Conservation (phyloP, 2,329 filamentous ascomycete genomes). For the Capronia americana region DNA sequence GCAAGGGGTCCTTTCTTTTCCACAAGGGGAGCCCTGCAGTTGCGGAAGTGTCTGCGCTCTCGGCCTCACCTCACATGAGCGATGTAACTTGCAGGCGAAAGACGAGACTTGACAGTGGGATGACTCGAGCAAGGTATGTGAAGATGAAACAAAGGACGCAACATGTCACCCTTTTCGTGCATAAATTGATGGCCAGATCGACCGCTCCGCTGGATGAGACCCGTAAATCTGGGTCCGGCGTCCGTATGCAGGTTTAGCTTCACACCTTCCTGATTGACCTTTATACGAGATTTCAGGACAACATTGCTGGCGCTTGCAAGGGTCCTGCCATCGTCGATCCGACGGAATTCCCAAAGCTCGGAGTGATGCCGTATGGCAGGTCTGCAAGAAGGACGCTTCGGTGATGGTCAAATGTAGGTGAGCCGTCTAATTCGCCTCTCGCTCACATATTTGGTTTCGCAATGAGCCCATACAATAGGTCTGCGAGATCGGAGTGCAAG, state of each 20-base stretch:
- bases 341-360: background rate
- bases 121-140: background rate
- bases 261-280: slow-evolving; percentile 7
- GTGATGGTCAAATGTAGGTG: background rate
- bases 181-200: slow-evolving; percentile 7
- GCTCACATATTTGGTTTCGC: no score
- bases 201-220: background rate
- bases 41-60: background rate
- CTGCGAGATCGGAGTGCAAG: background rate
- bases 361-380: background rate
- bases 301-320: background rate
- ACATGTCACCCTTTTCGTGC: slow-evolving; percentile 9
- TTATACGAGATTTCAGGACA: slow-evolving; percentile 12
- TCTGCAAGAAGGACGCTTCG: background rate
- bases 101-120: background rate
- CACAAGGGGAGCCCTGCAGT: background rate
- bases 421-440: background rate
- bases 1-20: background rate
- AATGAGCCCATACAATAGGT: background rate
- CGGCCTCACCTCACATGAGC: background rate
- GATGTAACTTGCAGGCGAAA: slow-evolving; percentile 9
- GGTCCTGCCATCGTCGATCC: background rate
- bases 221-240: slow-evolving; percentile 10
- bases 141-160: slow-evolving; percentile 12
- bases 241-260: background rate